phyloP scores from a whole-genome alignment of 768 basidiomycete genomes.

The Boletus vermiculosoides region DNA sequence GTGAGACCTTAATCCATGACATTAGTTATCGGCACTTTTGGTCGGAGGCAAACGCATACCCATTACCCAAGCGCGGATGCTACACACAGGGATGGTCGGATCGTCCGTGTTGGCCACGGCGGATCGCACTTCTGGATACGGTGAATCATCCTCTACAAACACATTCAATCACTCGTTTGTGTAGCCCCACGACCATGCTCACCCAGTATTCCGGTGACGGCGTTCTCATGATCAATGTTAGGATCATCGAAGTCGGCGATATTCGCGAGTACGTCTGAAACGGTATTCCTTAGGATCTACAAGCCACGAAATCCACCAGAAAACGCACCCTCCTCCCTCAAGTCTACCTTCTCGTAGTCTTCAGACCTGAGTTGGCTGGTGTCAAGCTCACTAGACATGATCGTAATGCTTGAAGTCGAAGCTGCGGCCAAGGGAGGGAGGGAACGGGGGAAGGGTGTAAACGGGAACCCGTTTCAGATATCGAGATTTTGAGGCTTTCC shows the following conservation, averaged over 20 bases:
- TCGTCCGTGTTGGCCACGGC: slow-evolving; percentile 77
- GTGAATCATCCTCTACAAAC: slow-evolving; percentile 65
- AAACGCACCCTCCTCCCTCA: slow-evolving; percentile 10
- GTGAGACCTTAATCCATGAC: slow-evolving; percentile 25
- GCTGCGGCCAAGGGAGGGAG: neutral
- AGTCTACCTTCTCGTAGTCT: slow-evolving; percentile 14
- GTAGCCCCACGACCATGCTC: neutral
- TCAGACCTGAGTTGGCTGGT: neutral
- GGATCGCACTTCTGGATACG: slow-evolving; percentile 80
- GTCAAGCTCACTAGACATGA: slow-evolving; percentile 16
- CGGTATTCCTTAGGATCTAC: no score
- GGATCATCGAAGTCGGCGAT: slow-evolving; percentile 36
- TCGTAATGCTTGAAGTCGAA: neutral
- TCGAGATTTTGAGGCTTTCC: neutral
- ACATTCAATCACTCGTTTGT: slow-evolving; percentile 13
- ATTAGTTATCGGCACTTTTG: neutral
- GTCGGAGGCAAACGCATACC: slow-evolving; percentile 28
- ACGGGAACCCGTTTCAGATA: neutral
- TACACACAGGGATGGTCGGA: slow-evolving; percentile 56
- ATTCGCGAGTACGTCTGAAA: slow-evolving; percentile 2
- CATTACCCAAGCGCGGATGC: slow-evolving; percentile 59
- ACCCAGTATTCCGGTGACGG: slow-evolving; percentile 21
- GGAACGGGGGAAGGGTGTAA: neutral
- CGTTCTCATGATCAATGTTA: slow-evolving; percentile 31
- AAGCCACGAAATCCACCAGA: neutral